phyloP scores from a whole-genome alignment of 805 yeast genomes.

The Zygoascus biomembranicola region DNA sequence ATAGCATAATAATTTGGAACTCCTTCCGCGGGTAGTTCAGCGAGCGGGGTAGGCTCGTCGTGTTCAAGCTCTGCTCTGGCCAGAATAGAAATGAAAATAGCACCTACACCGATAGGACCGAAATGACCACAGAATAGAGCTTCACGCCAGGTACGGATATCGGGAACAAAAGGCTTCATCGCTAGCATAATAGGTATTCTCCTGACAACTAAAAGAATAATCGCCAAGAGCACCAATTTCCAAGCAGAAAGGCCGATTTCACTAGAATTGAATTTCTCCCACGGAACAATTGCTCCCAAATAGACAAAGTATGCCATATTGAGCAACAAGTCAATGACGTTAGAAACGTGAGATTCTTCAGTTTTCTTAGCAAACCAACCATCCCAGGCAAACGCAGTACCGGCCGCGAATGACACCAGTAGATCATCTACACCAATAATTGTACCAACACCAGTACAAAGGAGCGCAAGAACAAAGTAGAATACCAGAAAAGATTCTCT shows the following conservation, averaged over 20 bases:
- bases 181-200: constrained; percentile 76
- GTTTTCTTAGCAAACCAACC: constrained; percentile 80
- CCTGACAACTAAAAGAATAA: constrained; percentile 65
- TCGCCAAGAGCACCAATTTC: constrained; percentile 68
- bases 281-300: constrained; percentile 85
- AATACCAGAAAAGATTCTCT: constrained; percentile 83
- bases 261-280: constrained; percentile 64
- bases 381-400: constrained; percentile 90
- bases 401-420: constrained; percentile 84
- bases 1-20: constrained; percentile 51
- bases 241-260: constrained; percentile 62
- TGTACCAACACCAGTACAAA: constrained; percentile 85
- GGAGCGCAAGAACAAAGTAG: constrained; percentile 71
- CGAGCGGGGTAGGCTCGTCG: constrained; percentile 49
- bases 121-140: constrained; percentile 92
- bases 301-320: constrained; percentile 84
- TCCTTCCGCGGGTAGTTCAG: constrained; percentile 37
- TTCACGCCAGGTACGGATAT: constrained; percentile 85
- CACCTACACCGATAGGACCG: constrained; percentile 96
- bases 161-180: constrained; percentile 74
- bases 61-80: constrained; percentile 67
- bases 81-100: constrained; percentile 73
- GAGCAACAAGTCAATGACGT: constrained; percentile 76
- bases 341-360: constrained; percentile 78
- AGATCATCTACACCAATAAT: constrained; percentile 84